These are phyloP conservation scores for Ormosia semicastrata DNA, from an alignment of 306 rosid species.

Conservation along the genomic window DNA sequence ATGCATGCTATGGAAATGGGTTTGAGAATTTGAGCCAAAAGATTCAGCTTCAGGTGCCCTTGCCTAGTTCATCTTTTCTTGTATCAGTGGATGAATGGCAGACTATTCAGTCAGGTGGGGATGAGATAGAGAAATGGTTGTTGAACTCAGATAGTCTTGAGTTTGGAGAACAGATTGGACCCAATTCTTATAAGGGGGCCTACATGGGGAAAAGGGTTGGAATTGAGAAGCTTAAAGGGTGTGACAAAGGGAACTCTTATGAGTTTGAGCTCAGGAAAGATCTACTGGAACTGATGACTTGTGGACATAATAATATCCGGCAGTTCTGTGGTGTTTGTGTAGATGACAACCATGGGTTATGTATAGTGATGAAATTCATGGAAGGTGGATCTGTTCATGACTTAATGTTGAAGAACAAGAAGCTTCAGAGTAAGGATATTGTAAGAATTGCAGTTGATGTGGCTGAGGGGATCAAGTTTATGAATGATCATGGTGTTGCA, in stretches of 20 bases:
- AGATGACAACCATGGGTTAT: constrained; percentile 80
- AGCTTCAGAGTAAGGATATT: constrained; percentile 67
- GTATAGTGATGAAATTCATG: constrained; percentile 71
- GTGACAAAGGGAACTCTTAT: constrained; percentile 79
- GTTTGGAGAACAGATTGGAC: constrained; percentile 71
- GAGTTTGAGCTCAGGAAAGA: constrained; percentile 75
- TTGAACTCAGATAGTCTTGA: constrained; percentile 73
- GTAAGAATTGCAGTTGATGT: constrained; percentile 69
- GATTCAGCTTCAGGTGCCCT: constrained; percentile 58
- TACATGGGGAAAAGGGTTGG: constrained; percentile 78
- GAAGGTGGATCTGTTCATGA: constrained; percentile 82
- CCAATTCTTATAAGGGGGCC: constrained; percentile 66
- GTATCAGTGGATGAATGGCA: constrained; percentile 92
- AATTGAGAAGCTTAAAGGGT: constrained; percentile 86
- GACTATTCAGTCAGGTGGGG: constrained; percentile 60
- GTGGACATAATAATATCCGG: constrained; percentile 73
- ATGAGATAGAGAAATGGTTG: constrained; percentile 70
- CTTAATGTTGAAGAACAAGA: constrained; percentile 70
- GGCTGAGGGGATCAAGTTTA: constrained; percentile 78
- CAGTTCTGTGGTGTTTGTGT: constrained; percentile 74
- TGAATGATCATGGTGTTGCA: constrained; percentile 77
- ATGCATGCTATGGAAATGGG: constrained; percentile 47
- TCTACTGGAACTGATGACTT: constrained; percentile 79
- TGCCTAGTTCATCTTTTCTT: constrained; percentile 53
- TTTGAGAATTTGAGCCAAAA: constrained; percentile 48